Evolutionary conservation across 2,329 filamentous ascomycete genomes (phyloP).

Genomic region (Beauveria medogensis): DNA sequence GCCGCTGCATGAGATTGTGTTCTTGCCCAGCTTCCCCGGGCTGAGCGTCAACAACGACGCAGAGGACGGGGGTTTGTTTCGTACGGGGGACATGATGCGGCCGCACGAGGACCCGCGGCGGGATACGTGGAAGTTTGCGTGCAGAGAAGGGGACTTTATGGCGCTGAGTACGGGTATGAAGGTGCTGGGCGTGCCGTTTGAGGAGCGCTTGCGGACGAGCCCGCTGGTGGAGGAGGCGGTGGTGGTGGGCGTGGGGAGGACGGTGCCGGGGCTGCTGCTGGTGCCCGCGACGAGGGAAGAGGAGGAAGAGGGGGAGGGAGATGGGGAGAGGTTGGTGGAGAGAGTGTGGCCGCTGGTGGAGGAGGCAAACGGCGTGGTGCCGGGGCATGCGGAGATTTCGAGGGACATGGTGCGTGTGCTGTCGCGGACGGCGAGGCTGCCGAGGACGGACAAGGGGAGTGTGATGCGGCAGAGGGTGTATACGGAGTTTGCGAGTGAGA

Average conservation of each 20-base stretch:
- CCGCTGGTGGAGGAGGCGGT: neutral
- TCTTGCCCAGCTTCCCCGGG: neutral
- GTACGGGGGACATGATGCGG: conserved; percentile 1
- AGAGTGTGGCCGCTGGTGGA: neutral
- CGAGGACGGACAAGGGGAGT: conserved; percentile 6
- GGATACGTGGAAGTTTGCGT: neutral
- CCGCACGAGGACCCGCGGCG: neutral
- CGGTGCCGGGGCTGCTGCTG: neutral
- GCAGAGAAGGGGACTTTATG: neutral
- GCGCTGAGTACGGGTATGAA: neutral
- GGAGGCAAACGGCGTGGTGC: neutral
- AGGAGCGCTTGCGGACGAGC: neutral
- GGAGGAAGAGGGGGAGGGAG: neutral
- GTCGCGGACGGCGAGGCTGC: neutral
- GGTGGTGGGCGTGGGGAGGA: neutral
- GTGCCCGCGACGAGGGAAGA: neutral
- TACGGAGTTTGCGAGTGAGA: neutral
- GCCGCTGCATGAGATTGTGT: neutral
- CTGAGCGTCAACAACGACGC: neutral
- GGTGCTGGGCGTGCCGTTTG: neutral
- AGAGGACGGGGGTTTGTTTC: neutral
- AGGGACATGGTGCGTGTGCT: neutral
- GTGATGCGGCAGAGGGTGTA: neutral
- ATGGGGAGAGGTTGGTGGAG: neutral
- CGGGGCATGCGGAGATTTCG: neutral